Evolutionary conservation across 768 basidiomycete species (phyloP).

Genomic region (Lentinula lateritia): DNA sequence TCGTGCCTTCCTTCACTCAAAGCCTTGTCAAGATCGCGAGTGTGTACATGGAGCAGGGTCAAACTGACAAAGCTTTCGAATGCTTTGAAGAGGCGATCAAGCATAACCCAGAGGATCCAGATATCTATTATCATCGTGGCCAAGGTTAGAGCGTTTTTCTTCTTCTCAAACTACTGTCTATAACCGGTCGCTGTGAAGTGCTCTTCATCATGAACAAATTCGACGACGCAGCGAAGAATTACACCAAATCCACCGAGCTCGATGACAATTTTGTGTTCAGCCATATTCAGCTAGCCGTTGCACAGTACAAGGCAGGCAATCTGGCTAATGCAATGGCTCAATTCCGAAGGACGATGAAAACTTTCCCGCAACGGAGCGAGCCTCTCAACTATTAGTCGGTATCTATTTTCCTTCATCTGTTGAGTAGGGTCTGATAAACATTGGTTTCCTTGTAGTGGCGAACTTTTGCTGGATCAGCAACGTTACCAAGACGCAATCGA

Average conservation of each 20-base stretch:
- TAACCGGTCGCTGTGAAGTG: conserved; percentile 38
- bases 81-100: conserved; percentile 88
- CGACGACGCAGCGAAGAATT: conserved; percentile 80
- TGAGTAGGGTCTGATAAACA: background rate
- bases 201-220: conserved; percentile 95
- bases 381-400: conserved; percentile 93
- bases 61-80: conserved; percentile 76
- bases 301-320: conserved; percentile 87
- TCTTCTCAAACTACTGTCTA: too few species aligned
- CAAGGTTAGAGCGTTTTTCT: conserved; percentile 54
- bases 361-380: conserved; percentile 84
- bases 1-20: conserved; percentile 72
- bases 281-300: conserved; percentile 96
- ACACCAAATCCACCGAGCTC: conserved; percentile 82
- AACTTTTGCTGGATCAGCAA: conserved; percentile 88
- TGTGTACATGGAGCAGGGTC: conserved; percentile 94
- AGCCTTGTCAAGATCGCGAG: conserved; percentile 94
- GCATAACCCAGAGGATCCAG: conserved; percentile 80
- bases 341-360: conserved; percentile 78
- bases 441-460: conserved; percentile 54
- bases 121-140: conserved; percentile 98
- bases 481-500: conserved; percentile 84
- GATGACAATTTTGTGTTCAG: conserved; percentile 91
- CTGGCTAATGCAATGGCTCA: conserved; percentile 81
- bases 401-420: background rate